A percentile compares a stretch with the other conserved stretches of the same genome.
Conservation (phyloP, 129 eudicot genomes). For the Cynara cardunculus region DNA sequence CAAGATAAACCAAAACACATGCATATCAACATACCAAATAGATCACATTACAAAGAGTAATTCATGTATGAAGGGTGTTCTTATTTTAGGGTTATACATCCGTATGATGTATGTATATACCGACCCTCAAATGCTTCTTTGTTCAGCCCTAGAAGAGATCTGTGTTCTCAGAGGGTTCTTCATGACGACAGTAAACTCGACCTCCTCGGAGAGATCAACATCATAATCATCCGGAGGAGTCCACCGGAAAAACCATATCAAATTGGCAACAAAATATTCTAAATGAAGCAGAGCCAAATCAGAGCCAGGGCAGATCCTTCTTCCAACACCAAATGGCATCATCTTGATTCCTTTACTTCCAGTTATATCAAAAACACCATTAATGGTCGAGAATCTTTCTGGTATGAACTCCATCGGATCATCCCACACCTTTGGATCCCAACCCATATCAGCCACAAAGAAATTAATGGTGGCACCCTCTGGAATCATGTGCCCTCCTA, state of each 20-base stretch:
- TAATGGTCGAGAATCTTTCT: conserved; percentile 43
- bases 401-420: conserved; percentile 64
- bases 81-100: background rate
- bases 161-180: conserved; percentile 37
- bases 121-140: background rate
- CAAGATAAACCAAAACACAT: background rate
- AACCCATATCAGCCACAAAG: conserved; percentile 60
- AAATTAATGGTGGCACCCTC: conserved; percentile 38
- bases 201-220: conserved; percentile 41
- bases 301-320: conserved; percentile 55
- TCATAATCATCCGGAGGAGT: conserved; percentile 7
- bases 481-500: conserved; percentile 44
- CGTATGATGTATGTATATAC: background rate
- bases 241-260: conserved; percentile 53
- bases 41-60: background rate
- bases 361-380: conserved; percentile 41
- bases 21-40: background rate
- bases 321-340: conserved; percentile 80
- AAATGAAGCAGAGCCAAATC: conserved; percentile 53
- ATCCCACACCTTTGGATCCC: conserved; percentile 59
- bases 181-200: conserved; percentile 42
- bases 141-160: conserved; percentile 20
- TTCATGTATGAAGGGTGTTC: background rate
- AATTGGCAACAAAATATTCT: conserved; percentile 61
- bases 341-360: conserved; percentile 57